A percentile compares a stretch with the other conserved stretches of the same genome.
Conservation (phyloP, 345 rosid species). For the Citrus mangshanensis region DNA sequence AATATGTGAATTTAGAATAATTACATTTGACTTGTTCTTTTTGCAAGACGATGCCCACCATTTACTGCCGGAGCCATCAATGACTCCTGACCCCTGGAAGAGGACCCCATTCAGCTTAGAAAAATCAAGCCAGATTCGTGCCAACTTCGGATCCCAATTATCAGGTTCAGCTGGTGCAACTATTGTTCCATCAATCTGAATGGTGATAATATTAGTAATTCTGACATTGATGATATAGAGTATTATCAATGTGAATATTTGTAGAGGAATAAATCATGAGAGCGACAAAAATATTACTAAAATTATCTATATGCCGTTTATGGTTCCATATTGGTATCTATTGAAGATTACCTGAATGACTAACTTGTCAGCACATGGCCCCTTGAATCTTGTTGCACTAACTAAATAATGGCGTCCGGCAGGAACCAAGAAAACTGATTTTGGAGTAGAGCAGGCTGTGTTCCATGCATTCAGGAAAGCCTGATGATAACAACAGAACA, state of each 20-base stretch:
- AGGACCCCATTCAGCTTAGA: slow-evolving; percentile 62
- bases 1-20: slow-evolving; percentile 13
- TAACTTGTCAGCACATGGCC: slow-evolving; percentile 76
- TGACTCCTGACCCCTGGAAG: slow-evolving; percentile 85
- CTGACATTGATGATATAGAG: background rate
- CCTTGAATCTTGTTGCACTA: slow-evolving; percentile 77
- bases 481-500: slow-evolving; percentile 29
- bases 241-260: background rate
- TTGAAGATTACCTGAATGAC: slow-evolving; percentile 61
- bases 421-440: slow-evolving; percentile 78
- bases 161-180: slow-evolving; percentile 90
- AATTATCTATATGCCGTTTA: background rate
- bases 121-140: slow-evolving; percentile 84
- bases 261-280: background rate
- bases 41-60: slow-evolving; percentile 99
- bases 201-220: slow-evolving; percentile 5
- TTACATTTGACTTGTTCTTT: slow-evolving; percentile 83
- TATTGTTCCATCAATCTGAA: slow-evolving; percentile 92
- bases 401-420: slow-evolving; percentile 63
- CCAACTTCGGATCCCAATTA: slow-evolving; percentile 71
- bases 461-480: slow-evolving; percentile 79
- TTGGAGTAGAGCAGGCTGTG: slow-evolving; percentile 62
- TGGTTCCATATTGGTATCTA: background rate
- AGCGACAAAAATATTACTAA: background rate
- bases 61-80: slow-evolving; percentile 96